These are phyloP conservation scores for Przewalskia tangutica DNA, from an alignment of 257 asterid species.

Conservation along the genomic window DNA sequence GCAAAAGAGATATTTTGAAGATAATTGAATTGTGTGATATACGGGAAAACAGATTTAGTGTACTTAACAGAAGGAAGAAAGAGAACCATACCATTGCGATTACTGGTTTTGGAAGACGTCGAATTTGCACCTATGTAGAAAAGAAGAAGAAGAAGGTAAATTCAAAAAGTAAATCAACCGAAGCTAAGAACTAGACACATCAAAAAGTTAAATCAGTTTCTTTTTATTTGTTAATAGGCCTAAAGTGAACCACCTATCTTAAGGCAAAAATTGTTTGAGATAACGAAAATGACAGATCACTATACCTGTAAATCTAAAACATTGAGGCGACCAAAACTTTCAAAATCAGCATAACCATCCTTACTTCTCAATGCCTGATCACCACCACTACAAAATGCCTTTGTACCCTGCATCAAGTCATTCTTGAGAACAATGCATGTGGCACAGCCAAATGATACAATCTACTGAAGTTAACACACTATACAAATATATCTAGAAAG, in stretches of 20 bases:
- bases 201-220: not conserved
- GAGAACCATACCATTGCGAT: conserved; percentile 57
- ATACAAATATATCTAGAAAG: not conserved
- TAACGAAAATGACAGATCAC: not conserved
- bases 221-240: not conserved
- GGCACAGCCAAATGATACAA: not conserved
- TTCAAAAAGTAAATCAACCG: not conserved
- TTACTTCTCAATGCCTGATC: conserved; percentile 83
- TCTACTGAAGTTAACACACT: not conserved
- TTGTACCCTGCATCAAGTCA: conserved; percentile 44
- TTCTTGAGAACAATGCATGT: not conserved
- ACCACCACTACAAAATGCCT: conserved; percentile 90
- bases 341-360: conserved; percentile 75
- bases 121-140: conserved; percentile 72
- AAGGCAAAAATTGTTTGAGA: not conserved
- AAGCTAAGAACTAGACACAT: not conserved
- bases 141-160: not conserved
- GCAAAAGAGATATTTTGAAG: not conserved
- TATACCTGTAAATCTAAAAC: conserved; percentile 81
- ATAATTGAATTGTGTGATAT: not conserved
- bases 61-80: not conserved
- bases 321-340: conserved; percentile 75
- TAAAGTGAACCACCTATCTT: not conserved
- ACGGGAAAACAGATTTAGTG: not conserved
- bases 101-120: conserved; percentile 93